Evolutionary conservation across 2,329 filamentous ascomycete genomes (phyloP).

Genomic region (Sporothrix phasma): DNA sequence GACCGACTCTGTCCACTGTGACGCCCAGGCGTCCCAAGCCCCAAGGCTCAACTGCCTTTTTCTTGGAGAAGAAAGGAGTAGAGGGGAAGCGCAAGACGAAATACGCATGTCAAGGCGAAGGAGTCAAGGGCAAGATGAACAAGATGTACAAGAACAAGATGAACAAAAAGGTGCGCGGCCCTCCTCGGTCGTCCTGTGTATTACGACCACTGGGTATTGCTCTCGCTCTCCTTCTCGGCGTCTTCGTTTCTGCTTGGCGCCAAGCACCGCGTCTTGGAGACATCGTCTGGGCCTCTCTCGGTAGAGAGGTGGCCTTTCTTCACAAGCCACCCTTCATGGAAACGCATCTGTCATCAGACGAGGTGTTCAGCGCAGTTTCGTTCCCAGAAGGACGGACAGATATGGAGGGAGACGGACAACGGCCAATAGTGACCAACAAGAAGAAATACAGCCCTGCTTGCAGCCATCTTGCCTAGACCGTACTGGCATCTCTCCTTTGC

Average conservation of each 20-base stretch:
- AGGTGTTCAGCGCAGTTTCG: background rate
- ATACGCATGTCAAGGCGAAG: background rate
- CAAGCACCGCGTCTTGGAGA: background rate
- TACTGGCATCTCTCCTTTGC: background rate
- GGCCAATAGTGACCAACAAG: background rate
- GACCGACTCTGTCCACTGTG: too few species aligned
- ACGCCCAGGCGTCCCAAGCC: too few species aligned
- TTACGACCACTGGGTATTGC: background rate
- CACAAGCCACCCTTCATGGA: too few species aligned
- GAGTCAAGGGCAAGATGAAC: too few species aligned
- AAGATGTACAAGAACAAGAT: too few species aligned
- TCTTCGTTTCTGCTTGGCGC: background rate
- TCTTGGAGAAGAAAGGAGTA: background rate
- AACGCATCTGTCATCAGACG: too few species aligned
- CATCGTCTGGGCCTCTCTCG: background rate
- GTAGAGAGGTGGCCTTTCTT: background rate
- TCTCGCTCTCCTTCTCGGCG: background rate
- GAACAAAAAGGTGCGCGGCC: background rate
- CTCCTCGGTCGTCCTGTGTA: background rate
- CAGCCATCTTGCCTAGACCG: background rate
- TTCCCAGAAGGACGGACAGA: background rate
- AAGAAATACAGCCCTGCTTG: background rate
- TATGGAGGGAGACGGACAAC: background rate
- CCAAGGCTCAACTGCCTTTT: conserved; percentile 7
- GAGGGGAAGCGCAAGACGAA: background rate